Percentiles rank a stretch among this genome's conserved stretches.
These are phyloP conservation scores for Penicillium soppii DNA, from an alignment of 495 filamentous ascomycete species.

Conservation along the genomic window DNA sequence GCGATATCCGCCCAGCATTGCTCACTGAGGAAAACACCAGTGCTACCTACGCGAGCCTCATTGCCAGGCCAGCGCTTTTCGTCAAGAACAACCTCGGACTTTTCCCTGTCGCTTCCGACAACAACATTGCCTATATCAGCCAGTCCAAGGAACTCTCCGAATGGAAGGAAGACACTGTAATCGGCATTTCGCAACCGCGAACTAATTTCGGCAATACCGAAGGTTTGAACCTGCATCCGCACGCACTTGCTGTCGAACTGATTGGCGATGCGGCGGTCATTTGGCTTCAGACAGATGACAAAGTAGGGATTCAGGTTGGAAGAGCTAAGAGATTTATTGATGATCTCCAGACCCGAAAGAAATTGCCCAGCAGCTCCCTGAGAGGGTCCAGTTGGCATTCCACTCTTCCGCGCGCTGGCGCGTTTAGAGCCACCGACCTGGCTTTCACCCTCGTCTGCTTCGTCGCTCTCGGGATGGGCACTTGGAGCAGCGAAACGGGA, in stretches of 20 bases:
- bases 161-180: constrained; percentile 93
- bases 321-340: constrained; percentile 78
- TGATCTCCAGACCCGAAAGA: constrained; percentile 81
- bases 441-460: constrained; percentile 54
- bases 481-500: constrained; percentile 33
- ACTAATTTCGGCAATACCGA: constrained; percentile 96
- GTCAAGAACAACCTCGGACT: constrained; percentile 83
- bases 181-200: constrained; percentile 88
- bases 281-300: constrained; percentile 95
- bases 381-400: constrained; percentile 48
- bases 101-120: constrained; percentile 90
- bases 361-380: constrained; percentile 94
- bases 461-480: constrained; percentile 44
- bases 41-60: constrained; percentile 86
- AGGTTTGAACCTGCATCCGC: constrained; percentile 87
- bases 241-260: constrained; percentile 99
- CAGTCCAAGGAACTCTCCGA: constrained; percentile 90
- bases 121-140: constrained; percentile 79
- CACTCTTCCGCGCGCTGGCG: constrained; percentile 36
- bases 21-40: constrained; percentile 94
- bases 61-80: constrained; percentile 89
- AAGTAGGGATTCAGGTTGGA: constrained; percentile 89
- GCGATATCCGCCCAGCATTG: constrained; percentile 89
- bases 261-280: constrained; percentile 94
- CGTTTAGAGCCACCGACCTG: constrained; percentile 40